Base-by-base conservation (phyloP, 1,139 yeast species). In the Scheffersomyces quercinus region DNA sequence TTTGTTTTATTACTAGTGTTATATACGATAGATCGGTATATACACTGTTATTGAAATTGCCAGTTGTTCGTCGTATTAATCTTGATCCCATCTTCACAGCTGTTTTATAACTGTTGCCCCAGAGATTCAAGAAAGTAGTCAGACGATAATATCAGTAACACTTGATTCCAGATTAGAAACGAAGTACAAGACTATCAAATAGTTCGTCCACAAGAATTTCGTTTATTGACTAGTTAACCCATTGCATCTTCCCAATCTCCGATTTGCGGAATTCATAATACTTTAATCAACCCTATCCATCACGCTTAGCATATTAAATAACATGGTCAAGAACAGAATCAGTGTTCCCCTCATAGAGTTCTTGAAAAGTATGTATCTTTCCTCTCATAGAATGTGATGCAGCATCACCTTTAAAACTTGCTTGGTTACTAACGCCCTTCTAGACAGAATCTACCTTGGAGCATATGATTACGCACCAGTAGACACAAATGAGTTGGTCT, bases 401-500 rank as follows among this genome's bases (percentile, higher is more conserved):
- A 12, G 12, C 20, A 12, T 35, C 13, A 10, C 11, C 30, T 31
- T 11, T 16, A 38, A 32, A 14, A 1, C 12, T 20, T 34, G 34
- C 37, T 3, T 9, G 13, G 16, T 12, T 53, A 63, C 65, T 62
- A 60, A 60, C 66, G 40, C 48, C 44, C 43, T 44, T 45, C 51
- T 56, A 80, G 93, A 88, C 55, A 84, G 96, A 44, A 86, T 91
- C 36, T 93, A 93, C 59, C 80, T 93, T 8, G 98, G 96, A 11
- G 95, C 97, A 5, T 90, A 82, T 60, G 96, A 90, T 61, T 70
- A 77, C 49, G 70, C 82, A 8, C 99, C 99, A 1, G 73, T 74
- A 43, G 95, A 88, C 60, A 85, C 93, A 0, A 79, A 76, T 20
- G 85, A 85, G 36, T 70, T 84, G 37, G 96, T 88, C 1, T 88